Evolutionary conservation across 2,329 filamentous ascomycete species (phyloP).

Genomic region (Aspergillus ochraceoroseus): DNA sequence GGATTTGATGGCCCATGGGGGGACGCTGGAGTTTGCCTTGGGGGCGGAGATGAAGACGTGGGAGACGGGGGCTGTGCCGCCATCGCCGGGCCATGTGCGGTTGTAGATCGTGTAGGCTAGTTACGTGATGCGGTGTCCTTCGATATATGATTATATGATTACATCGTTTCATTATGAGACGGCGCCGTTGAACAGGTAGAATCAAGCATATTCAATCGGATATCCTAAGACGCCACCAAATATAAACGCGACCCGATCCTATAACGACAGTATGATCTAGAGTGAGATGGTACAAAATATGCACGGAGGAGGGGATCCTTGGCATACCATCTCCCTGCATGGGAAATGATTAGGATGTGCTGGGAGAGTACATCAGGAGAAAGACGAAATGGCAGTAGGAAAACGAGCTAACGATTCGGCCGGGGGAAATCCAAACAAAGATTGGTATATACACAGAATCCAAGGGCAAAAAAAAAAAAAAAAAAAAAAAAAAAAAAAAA

Average conservation of each 20-base stretch:
- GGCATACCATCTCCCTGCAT: background rate
- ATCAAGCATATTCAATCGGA: background rate
- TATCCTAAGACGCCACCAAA: constrained; percentile 3
- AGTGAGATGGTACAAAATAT: constrained; percentile 2
- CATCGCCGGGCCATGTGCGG: constrained; percentile 44
- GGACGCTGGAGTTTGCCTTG: constrained; percentile 48
- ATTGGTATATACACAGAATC: constrained; percentile 20
- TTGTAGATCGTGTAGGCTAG: constrained; percentile 1
- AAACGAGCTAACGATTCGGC: background rate
- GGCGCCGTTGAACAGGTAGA: background rate
- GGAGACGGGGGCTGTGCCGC: constrained; percentile 51
- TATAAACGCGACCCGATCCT: constrained; percentile 3
- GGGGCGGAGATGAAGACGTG: constrained; percentile 37
- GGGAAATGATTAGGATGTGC: constrained; percentile 1
- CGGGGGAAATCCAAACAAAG: constrained; percentile 2
- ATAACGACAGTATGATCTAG: constrained; percentile 2
- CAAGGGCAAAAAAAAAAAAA: too few species aligned
- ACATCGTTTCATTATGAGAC: too few species aligned
- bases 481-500: constrained; percentile 2
- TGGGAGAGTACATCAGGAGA: background rate
- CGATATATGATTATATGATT: too few species aligned
- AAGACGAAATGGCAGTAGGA: background rate
- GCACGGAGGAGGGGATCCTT: background rate
- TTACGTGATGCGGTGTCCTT: too few species aligned
- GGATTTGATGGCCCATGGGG: constrained; percentile 43